Base-by-base conservation (phyloP, 2,329 filamentous ascomycete species). In the Phyllosticta paracitricarpa region DNA sequence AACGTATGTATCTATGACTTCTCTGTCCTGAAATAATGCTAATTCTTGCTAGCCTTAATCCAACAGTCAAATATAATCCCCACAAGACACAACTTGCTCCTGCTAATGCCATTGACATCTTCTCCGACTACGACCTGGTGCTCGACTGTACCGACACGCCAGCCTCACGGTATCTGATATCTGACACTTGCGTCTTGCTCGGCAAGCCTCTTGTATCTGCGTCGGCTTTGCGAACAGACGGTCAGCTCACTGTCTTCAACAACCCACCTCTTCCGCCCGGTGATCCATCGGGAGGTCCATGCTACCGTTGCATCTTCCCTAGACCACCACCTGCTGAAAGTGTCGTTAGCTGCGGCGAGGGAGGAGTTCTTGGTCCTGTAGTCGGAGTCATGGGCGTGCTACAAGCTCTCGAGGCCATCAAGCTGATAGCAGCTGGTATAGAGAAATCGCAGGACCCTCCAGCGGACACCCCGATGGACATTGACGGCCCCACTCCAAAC, bases 61-160 rank as follows among this genome's bases (percentile, higher is more conserved):
- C 89, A 0, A 79, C 83, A 12, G 78, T 89, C 19, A 81, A 73
- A 1, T 91, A 91, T 68, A 73, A 82, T 19, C 74, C 84, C 0
- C 81, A 95, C 69, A 72, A 75, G 9, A 78, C 79, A 14, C 86
- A 89, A 65, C 81, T 97, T 14, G 84, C 83, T 0, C 81, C 90
- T 0, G 76, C 84, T 62, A 89, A 88, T 58, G 89, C 91, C 0
- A 75, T 84, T 6, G 72, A 78, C 0, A 84, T 91, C 51, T 83
- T 96, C 61, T 75, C 78, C 0, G 68, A 78, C 3, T 97, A 96
- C 70, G 90, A 96, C 68, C 67, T 97, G 0, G 84, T 97, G 1
- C 84, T 99, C 12, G 94, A 99, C 73, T 99, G 94, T 72, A 97
- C 93, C 9, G 94, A 99, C 74, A 91, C 93, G 65, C 93, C 94